Evolutionary conservation across 169 alveolate genomes (phyloP).

Genomic region (Perkinsus marinus): DNA sequence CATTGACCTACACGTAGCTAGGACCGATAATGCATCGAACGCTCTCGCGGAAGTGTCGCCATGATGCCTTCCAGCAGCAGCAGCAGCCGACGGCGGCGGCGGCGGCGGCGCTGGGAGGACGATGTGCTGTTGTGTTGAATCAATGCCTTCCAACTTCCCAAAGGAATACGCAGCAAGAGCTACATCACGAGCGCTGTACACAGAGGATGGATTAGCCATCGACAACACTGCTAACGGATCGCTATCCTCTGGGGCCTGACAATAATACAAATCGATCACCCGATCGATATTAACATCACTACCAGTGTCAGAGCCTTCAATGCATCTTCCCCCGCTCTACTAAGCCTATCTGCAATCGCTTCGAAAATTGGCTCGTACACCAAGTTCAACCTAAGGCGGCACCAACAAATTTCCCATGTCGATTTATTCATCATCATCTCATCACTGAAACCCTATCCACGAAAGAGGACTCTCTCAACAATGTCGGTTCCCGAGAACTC

Average conservation of each 20-base stretch:
- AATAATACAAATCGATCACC: not conserved
- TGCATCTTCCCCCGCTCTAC: not conserved
- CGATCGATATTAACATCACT: not conserved
- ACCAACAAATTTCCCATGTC: not conserved
- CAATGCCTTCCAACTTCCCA: not conserved
- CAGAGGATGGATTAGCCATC: not conserved
- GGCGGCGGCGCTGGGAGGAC: no score
- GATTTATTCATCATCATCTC: not conserved
- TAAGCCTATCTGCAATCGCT: not conserved
- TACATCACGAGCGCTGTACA: not conserved
- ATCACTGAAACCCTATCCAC: no score
- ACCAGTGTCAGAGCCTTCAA: not conserved
- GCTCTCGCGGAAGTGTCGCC: not conserved
- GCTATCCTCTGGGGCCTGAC: not conserved
- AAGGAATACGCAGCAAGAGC: not conserved
- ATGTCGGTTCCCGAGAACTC: no score
- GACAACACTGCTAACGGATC: not conserved
- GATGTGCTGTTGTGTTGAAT: not conserved
- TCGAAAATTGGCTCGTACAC: not conserved
- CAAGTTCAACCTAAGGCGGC: not conserved
- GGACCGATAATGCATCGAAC: not conserved
- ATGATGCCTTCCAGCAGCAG: not conserved
- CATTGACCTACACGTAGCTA: not conserved
- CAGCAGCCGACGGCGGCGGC: no score
- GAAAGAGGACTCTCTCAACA: no score